Evolutionary conservation across 1,139 yeast species (phyloP).

Genomic region (Starmera stellimalicola): DNA sequence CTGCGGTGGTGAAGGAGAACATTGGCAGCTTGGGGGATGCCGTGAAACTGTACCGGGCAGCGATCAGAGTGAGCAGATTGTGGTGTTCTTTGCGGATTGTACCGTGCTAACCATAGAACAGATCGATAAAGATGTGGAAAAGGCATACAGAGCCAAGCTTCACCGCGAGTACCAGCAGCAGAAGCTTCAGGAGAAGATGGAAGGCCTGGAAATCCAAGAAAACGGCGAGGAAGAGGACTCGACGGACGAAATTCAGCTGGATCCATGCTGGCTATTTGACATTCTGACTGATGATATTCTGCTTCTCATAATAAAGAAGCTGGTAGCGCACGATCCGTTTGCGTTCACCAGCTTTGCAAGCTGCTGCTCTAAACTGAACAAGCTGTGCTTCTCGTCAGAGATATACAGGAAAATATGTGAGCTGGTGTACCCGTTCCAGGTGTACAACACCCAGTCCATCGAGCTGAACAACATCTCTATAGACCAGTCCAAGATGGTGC

Average conservation of each 20-base stretch:
- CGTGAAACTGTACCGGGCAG: conserved; percentile 59
- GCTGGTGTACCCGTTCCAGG: conserved; percentile 48
- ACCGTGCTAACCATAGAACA: conserved; percentile 8
- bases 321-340: conserved; percentile 46
- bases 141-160: conserved; percentile 48
- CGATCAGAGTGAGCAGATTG: conserved; percentile 35
- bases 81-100: neutral
- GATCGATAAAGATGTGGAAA: conserved; percentile 59
- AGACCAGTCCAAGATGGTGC: conserved; percentile 34
- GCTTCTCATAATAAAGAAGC: conserved; percentile 39
- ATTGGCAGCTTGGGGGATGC: conserved; percentile 79
- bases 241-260: conserved; percentile 20
- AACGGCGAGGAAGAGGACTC: conserved; percentile 29
- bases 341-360: conserved; percentile 60
- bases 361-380: conserved; percentile 53
- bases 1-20: conserved; percentile 63
- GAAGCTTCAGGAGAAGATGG: conserved; percentile 24
- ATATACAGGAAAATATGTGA: conserved; percentile 52
- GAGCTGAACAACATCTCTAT: conserved; percentile 29
- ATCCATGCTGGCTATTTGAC: conserved; percentile 47
- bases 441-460: conserved; percentile 34
- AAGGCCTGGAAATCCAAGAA: conserved; percentile 19
- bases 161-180: conserved; percentile 25
- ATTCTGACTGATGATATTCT: conserved; percentile 60
- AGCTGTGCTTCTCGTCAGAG: conserved; percentile 46